These are phyloP conservation scores for Globisporangium polare DNA, from an alignment of 352 stramenopile species.

Conservation along the genomic window DNA sequence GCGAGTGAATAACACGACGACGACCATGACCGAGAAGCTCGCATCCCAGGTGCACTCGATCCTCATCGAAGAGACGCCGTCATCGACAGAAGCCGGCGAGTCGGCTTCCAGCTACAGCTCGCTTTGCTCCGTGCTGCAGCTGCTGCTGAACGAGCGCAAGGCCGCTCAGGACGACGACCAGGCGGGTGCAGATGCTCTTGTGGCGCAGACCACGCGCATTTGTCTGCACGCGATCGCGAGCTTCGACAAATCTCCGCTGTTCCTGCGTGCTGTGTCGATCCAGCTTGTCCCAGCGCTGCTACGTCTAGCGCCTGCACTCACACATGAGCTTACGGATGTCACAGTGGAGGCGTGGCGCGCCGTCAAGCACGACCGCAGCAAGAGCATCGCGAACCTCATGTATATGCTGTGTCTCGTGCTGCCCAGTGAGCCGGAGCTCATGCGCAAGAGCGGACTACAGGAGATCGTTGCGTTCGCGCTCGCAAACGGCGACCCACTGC, in stretches of 20 bases:
- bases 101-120: constrained; percentile 31
- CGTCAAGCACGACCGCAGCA: constrained; percentile 6
- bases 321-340: constrained; percentile 18
- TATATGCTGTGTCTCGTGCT: constrained; percentile 63
- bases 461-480: constrained; percentile 50
- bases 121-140: constrained; percentile 43
- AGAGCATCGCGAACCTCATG: constrained; percentile 42
- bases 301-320: constrained; percentile 3
- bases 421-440: constrained; percentile 37
- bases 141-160: constrained; percentile 22
- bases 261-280: constrained; percentile 39
- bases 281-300: constrained; percentile 48
- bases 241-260: constrained; percentile 37
- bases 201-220: constrained; percentile 22
- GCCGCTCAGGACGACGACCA: background rate
- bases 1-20: background rate
- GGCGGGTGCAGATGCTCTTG: constrained; percentile 1
- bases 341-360: constrained; percentile 23
- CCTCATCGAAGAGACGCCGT: constrained; percentile 5
- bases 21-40: constrained; percentile 12
- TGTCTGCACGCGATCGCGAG: constrained; percentile 34
- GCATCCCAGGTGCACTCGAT: constrained; percentile 2
- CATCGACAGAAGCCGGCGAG: background rate
- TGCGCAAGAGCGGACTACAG: constrained; percentile 36
- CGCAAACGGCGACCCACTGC: constrained; percentile 40